Base-by-base conservation (phyloP, 1,139 yeast species). In the Saccharomyces pastorianus region DNA sequence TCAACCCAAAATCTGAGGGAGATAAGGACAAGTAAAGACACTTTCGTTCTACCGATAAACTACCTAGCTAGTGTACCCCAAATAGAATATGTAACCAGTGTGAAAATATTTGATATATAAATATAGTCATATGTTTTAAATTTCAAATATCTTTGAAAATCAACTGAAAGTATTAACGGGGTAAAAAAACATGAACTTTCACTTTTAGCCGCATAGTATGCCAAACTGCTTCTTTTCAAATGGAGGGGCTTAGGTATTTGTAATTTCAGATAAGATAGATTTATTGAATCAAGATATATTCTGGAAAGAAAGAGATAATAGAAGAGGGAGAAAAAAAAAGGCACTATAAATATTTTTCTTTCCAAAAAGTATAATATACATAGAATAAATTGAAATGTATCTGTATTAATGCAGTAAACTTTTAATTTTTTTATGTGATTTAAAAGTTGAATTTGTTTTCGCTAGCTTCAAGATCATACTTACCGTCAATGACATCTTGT, bases 401-500 rank as follows among this genome's bases (percentile, higher is more conserved):
- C 44, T 11, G 9, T 38, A 13, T 38, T 17, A 17, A 38, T 38
- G 44, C 44, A 38, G 25, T 38, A 38, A 11, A 38, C 44, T 49
- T 42, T 49, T 42, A 32, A 27, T 27, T 48, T 25, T 50, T 3
- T n/a, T 26, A 31, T 41, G 5, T 38, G 14, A 41, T 27, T 54
- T 52, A 56, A 47, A 56, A 56, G 41, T 56, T 56, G 26, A 53
- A 48, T 20, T 50, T 50, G 38, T 55, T 55, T 14, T 56, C 59
- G 26, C 49, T 49, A 27, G 46, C 55, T 28, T 44, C 47, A 25
- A 57, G 51, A 46, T 56, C 58, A 34, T 55, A 58, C 28, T 58
- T 52, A 46, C 61, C 61, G 11, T 55, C 57, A 6, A 59, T 46
- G 17, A 55, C 58, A 23, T 58, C 59, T 25, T 58, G 51, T 48